Conservation (phyloP, 2,329 filamentous ascomycete genomes). For the Elsinoe perseae region DNA sequence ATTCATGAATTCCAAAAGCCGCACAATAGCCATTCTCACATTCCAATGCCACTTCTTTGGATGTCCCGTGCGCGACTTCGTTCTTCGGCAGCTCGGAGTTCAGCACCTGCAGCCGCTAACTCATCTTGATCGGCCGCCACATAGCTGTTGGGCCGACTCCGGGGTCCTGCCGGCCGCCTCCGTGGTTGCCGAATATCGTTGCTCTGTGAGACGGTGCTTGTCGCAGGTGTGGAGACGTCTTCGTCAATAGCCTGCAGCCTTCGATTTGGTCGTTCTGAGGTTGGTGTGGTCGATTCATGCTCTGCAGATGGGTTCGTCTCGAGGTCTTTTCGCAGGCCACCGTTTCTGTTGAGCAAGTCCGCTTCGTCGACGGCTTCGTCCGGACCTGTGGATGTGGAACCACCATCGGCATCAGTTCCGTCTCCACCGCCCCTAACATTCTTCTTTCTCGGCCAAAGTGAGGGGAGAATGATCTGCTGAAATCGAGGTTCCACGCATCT, state of each 20-base stretch:
- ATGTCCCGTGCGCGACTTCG: conserved; percentile 17
- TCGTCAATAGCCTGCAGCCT: neutral
- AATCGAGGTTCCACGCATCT: conserved; percentile 78
- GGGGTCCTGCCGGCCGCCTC: neutral
- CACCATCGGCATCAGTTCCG: conserved; percentile 40
- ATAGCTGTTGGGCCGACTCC: conserved; percentile 6
- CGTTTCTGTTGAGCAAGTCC: neutral
- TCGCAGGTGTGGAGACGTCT: neutral
- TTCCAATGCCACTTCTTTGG: neutral
- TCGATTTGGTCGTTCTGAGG: conserved; percentile 12
- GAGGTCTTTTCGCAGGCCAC: neutral
- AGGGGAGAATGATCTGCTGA: conserved; percentile 77
- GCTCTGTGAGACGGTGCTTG: conserved; percentile 3
- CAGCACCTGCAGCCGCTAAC: conserved; percentile 17
- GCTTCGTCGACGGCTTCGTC: conserved; percentile 15
- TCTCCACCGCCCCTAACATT: conserved; percentile 68
- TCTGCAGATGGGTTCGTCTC: conserved; percentile 5
- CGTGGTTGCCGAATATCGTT: conserved; percentile 5
- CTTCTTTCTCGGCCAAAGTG: conserved; percentile 74
- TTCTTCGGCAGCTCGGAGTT: conserved; percentile 18
- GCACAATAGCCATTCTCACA: neutral
- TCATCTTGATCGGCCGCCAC: conserved; percentile 16
- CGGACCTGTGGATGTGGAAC: neutral
- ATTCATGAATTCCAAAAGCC: neutral
- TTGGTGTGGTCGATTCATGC: neutral